Conservation (phyloP, 2,329 filamentous ascomycete genomes). For the Samsoniella hepiali region DNA sequence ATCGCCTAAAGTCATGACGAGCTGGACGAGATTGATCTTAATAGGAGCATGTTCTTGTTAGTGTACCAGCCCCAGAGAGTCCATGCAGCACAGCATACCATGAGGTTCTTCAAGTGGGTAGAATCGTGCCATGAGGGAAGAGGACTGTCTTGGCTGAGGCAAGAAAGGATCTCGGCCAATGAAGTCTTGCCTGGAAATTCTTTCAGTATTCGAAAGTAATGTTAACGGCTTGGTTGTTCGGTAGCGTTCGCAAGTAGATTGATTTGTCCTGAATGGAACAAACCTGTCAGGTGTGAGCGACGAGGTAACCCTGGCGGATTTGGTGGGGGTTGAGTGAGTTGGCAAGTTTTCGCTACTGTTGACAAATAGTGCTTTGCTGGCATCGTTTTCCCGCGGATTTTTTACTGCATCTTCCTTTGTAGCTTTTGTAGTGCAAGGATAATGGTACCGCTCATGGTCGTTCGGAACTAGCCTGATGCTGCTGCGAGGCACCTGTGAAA, state of each 20-base stretch:
- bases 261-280: conserved; percentile 41
- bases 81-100: not conserved
- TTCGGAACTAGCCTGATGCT: not conserved
- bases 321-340: not conserved
- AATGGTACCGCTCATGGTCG: not conserved
- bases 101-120: not conserved
- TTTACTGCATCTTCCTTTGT: not conserved
- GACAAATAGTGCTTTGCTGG: not conserved
- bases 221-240: conserved; percentile 42
- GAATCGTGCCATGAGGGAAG: conserved; percentile 1
- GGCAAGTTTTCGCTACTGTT: conserved; percentile 1
- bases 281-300: conserved; percentile 46
- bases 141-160: conserved; percentile 20
- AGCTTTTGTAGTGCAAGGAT: not conserved
- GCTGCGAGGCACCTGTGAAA: not conserved
- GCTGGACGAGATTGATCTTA: not conserved
- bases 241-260: conserved; percentile 42
- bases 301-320: conserved; percentile 15
- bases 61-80: not conserved
- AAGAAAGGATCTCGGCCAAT: conserved; percentile 43
- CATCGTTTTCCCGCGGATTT: not conserved
- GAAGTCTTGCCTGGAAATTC: conserved; percentile 40
- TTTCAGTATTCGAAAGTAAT: conserved; percentile 43
- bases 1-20: not conserved
- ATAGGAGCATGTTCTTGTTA: not conserved